Percentiles rank a stretch among this genome's conserved stretches.
Conservation (phyloP, 2,329 filamentous ascomycete species). For the Graphiopsis chlorocephala region DNA sequence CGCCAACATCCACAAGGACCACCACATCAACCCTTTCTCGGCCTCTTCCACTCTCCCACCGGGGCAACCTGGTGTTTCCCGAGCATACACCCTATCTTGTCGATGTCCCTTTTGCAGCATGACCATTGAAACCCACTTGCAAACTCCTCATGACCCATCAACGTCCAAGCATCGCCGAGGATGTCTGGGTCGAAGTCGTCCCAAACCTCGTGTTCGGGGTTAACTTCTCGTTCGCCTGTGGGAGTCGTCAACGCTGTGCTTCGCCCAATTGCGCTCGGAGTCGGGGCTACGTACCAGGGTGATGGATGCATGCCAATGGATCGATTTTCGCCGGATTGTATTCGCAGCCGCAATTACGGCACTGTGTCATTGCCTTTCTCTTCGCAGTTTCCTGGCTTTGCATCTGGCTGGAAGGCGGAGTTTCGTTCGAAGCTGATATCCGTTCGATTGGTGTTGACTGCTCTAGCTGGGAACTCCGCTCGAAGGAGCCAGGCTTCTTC, state of each 20-base stretch:
- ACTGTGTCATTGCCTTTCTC: neutral
- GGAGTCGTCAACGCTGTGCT: neutral
- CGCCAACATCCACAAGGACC: no score
- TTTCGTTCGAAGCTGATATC: neutral
- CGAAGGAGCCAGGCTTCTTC: neutral
- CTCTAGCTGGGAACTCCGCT: neutral
- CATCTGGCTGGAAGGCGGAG: neutral
- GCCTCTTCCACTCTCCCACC: slow-evolving; percentile 2
- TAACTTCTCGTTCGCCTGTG: slow-evolving; percentile 4
- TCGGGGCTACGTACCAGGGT: neutral
- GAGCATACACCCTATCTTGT: neutral
- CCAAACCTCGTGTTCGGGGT: neutral
- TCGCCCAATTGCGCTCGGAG: neutral
- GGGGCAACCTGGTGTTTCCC: slow-evolving; percentile 11
- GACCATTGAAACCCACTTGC: neutral
- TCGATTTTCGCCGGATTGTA: neutral
- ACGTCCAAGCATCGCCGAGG: slow-evolving; percentile 7
- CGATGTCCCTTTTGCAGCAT: neutral
- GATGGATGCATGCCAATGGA: neutral
- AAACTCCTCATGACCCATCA: slow-evolving; percentile 9
- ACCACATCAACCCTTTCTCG: no score
- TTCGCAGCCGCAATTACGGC: slow-evolving; percentile 9
- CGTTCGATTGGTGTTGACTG: neutral
- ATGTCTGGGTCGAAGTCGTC: slow-evolving; percentile 2
- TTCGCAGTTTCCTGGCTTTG: neutral